Conservation (phyloP, 1,284 basidiomycete genomes). For the Marasmius tenuissimus region DNA sequence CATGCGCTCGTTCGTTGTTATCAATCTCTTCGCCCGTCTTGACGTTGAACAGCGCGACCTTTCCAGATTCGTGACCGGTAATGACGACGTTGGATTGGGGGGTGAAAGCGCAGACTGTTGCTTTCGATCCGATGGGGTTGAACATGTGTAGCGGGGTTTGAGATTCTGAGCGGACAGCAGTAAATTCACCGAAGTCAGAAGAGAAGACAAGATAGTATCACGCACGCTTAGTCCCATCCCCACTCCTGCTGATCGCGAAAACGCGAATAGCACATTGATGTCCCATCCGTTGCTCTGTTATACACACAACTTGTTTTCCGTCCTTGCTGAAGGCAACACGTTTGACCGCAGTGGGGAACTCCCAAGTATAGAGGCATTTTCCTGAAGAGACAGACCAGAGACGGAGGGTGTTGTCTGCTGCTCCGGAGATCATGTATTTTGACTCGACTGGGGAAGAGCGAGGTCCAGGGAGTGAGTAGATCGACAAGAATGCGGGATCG, state of each 20-base stretch:
- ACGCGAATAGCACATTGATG: slow-evolving; percentile 85
- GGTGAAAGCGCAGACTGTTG: slow-evolving; percentile 93
- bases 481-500: slow-evolving; percentile 6
- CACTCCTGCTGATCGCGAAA: slow-evolving; percentile 84
- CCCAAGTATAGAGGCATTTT: slow-evolving; percentile 92
- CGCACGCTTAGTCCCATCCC: slow-evolving; percentile 76
- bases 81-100: slow-evolving; percentile 80
- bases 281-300: slow-evolving; percentile 98
- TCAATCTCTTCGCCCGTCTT: slow-evolving; percentile 86
- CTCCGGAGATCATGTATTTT: slow-evolving; percentile 84
- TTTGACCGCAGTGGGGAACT: slow-evolving; percentile 98
- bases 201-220: slow-evolving; percentile 13
- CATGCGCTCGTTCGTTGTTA: slow-evolving; percentile 83
- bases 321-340: slow-evolving; percentile 90
- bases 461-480: slow-evolving; percentile 3
- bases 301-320: slow-evolving; percentile 83
- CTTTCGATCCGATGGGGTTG: slow-evolving; percentile 90
- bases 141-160: slow-evolving; percentile 78
- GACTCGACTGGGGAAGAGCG: slow-evolving; percentile 64
- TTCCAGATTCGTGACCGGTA: slow-evolving; percentile 95
- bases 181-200: neutral
- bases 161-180: slow-evolving; percentile 52
- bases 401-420: slow-evolving; percentile 89
- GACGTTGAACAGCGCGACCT: slow-evolving; percentile 87
- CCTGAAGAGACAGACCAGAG: slow-evolving; percentile 92